phyloP scores from a whole-genome alignment of 1,139 yeast species.

The Protomyces gravidus region DNA sequence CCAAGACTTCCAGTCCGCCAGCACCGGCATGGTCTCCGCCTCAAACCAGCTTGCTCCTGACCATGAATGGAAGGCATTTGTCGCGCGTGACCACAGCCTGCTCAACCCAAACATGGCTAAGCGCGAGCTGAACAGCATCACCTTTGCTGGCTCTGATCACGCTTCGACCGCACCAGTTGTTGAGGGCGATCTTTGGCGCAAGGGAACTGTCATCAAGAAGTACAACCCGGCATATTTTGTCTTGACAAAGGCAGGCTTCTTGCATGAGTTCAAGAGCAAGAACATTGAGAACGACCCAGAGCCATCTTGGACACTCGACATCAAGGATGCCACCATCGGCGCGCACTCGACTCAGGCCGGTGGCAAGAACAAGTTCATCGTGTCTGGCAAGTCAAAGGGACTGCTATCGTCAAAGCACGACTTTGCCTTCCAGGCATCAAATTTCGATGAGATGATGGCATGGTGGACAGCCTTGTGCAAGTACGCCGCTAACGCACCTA shows the following conservation, averaged over 20 bases:
- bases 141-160: slow-evolving; percentile 45
- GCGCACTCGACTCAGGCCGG: slow-evolving; percentile 40
- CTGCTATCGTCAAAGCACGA: slow-evolving; percentile 42
- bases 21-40: slow-evolving; percentile 39
- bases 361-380: slow-evolving; percentile 45
- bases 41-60: slow-evolving; percentile 42
- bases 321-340: slow-evolving; percentile 48
- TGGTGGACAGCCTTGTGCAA: slow-evolving; percentile 48
- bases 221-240: slow-evolving; percentile 48
- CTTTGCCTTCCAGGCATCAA: slow-evolving; percentile 46
- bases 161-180: slow-evolving; percentile 46
- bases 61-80: slow-evolving; percentile 49
- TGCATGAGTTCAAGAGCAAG: slow-evolving; percentile 48
- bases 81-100: slow-evolving; percentile 39
- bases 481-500: slow-evolving; percentile 36
- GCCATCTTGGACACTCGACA: slow-evolving; percentile 47
- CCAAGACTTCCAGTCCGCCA: slow-evolving; percentile 37
- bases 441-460: slow-evolving; percentile 46
- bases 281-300: slow-evolving; percentile 44
- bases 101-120: slow-evolving; percentile 40
- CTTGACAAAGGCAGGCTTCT: slow-evolving; percentile 46
- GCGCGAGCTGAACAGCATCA: slow-evolving; percentile 42
- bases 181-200: slow-evolving; percentile 48
- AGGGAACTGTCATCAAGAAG: slow-evolving; percentile 44
- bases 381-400: slow-evolving; percentile 44